These are phyloP conservation scores for Russula sp. DNA, from an alignment of 768 basidiomycete genomes.

Conservation along the genomic window DNA sequence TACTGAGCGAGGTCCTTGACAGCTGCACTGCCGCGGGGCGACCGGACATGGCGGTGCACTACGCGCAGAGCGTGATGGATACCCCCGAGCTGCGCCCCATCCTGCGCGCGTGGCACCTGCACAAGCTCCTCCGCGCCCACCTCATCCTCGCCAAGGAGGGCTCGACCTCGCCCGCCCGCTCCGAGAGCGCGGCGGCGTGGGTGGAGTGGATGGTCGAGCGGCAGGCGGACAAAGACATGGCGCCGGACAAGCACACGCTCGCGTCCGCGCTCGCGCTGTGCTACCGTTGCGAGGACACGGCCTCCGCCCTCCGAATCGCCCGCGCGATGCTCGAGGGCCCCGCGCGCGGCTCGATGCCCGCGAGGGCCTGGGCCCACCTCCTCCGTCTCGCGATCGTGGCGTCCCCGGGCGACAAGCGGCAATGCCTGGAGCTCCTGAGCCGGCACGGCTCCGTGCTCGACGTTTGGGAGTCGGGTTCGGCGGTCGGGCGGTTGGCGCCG, in stretches of 20 bases:
- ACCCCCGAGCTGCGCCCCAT: conserved; percentile 21
- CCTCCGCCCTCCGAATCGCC: conserved; percentile 3
- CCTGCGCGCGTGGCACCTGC: not conserved
- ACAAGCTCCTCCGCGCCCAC: not conserved
- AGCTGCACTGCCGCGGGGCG: conserved; percentile 49
- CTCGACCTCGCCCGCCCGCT: not conserved
- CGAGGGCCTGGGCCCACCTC: conserved; percentile 7
- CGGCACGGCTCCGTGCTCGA: not conserved
- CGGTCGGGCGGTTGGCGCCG: not conserved
- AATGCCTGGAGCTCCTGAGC: conserved; percentile 18
- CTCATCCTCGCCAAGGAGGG: conserved; percentile 1
- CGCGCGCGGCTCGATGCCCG: not conserved
- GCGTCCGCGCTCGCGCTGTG: conserved; percentile 12
- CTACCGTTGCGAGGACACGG: conserved; percentile 1
- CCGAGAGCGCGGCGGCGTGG: conserved; percentile 9
- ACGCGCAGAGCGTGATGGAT: conserved; percentile 54
- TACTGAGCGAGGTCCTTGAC: conserved; percentile 49
- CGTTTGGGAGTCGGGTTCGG: not conserved
- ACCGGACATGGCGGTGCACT: conserved; percentile 45
- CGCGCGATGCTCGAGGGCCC: not conserved
- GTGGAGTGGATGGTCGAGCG: conserved; percentile 8
- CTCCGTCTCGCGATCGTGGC: conserved; percentile 15
- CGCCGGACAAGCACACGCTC: not conserved
- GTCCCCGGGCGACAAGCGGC: not conserved
- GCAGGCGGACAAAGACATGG: not conserved